Evolutionary conservation across 2,329 filamentous ascomycete genomes (phyloP).

Genomic region (Arthrobotrys pseudoclavata): DNA sequence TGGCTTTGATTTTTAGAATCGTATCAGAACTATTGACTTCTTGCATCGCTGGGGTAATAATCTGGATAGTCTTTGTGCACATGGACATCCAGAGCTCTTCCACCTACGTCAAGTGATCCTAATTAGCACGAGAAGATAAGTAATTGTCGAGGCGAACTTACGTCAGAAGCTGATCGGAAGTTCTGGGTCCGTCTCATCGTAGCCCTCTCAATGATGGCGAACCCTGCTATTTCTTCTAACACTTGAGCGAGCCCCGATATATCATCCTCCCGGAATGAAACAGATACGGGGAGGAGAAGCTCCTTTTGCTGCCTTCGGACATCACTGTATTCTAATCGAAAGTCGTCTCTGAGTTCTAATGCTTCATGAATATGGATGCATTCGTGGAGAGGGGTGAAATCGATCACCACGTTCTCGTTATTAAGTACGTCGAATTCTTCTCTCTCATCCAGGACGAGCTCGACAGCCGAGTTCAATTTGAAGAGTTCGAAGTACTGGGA

Average conservation of each 20-base stretch:
- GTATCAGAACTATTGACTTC: conserved; percentile 89
- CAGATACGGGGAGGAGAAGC: conserved; percentile 80
- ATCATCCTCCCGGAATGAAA: conserved; percentile 85
- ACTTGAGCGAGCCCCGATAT: conserved; percentile 82
- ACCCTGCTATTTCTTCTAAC: conserved; percentile 92
- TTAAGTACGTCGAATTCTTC: conserved; percentile 96
- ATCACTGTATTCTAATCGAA: conserved; percentile 89
- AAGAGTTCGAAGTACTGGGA: conserved; percentile 81
- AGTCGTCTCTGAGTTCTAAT: conserved; percentile 90
- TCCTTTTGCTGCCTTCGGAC: conserved; percentile 94
- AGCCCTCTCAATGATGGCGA: conserved; percentile 94
- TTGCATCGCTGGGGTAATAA: conserved; percentile 83
- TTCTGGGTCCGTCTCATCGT: conserved; percentile 90
- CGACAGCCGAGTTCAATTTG: conserved; percentile 94
- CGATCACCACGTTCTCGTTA: conserved; percentile 93
- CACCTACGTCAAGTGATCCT: conserved; percentile 71
- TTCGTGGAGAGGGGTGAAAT: conserved; percentile 94
- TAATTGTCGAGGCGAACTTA: conserved; percentile 67
- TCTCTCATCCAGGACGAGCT: conserved; percentile 92
- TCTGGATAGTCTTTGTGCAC: conserved; percentile 85
- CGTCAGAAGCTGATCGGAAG: conserved; percentile 84
- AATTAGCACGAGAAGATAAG: neutral
- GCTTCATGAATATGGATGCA: conserved; percentile 97
- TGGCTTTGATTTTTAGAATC: conserved; percentile 92
- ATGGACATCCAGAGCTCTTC: conserved; percentile 99